Base-by-base conservation (phyloP, 805 yeast species). In the Candida ponderosae region DNA sequence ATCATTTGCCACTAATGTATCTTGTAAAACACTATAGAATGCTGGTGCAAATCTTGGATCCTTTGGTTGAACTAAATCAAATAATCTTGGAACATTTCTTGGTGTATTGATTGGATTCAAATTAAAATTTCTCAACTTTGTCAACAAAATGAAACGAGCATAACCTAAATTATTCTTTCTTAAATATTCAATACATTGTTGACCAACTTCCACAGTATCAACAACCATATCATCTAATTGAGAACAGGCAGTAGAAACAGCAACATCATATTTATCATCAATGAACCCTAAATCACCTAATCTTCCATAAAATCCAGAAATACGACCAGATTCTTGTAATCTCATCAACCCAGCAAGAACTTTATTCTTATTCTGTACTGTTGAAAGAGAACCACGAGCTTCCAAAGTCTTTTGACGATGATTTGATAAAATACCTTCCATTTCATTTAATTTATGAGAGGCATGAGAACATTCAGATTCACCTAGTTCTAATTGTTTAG, bases 211-310 rank as follows among this genome's bases (percentile, higher is more conserved):
- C 3, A 79, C 76, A 4, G 75, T 71, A 34, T 88, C 97, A 3
- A 93, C 97, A 15, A 93, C 97, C 70, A 88, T 78, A 43, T 94
- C 90, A 55, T 90, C 95, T 40, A 93, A 66, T 8, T 89, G 79
- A 1, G 95, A 88, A 46, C 93, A 87, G 0, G 96, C 97, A 0
- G 97, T 93, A 0, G 97, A 88, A 8, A 93, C 77, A 0, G 98
- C 98, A 36, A 88, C 74, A 59, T 94, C 97, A 56, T 83, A 93
- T 50, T 75, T 72, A 45, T 82, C 85, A 54, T 87, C 96, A 44
- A 93, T 93, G 2, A 73, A 70, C n/a, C 96, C 99, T 32, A 93
- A 63, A 47, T 87, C 95, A 15, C 98, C 99, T 14, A 93, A 63
- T 43, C 96, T 68, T 0, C 97, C 98, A 54, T 85, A 70, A 47